Evolutionary conservation across 2,329 filamentous ascomycete species (phyloP), one percentile per base, ranked within the genome.

Genomic region (Ophiocordyceps robertsii): DNA sequence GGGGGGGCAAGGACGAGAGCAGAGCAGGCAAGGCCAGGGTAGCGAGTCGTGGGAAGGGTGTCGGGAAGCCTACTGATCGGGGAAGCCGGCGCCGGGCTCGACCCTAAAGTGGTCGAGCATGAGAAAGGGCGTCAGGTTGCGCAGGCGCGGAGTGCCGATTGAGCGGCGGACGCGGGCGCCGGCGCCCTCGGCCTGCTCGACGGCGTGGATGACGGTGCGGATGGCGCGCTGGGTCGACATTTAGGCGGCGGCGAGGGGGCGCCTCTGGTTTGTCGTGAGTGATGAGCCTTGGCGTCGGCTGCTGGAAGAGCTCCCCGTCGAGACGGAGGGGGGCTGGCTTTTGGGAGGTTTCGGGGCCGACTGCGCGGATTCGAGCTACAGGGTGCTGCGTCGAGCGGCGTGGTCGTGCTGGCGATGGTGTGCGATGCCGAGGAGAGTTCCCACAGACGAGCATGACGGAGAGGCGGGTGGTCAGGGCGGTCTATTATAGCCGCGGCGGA

Each of bases 41-140:
- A 7, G 7, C 35, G 10, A 9, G n/a, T n/a, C n/a, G n/a, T 19
- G 24, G 29, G 33, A 29, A 21, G 5, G 32, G 9, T 9, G 19
- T n/a, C n/a, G 30, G 24, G 8, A 36, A 32, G 56, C 61, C 35
- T 52, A 64, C 61, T 95, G 89, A 58, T 95, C 89, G 1, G 89
- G 88, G 59, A 95, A 95, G 0, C 89, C 89, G 10, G 88, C 84
- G 45, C 84, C 86, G 2, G 81, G 79, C 42, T 77, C 75, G 53
- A 92, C 77, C 43, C 72, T 76, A 68, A 95, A 95, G 67, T 95
- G 85, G 59, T 96, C 90, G 38, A 95, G 83, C 88, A 96, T 95
- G 37, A 95, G 72, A 65, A 96, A 95, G 0, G 90, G 92, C 13
- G 81, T 85, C 62, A 96, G 82, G 68, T 94, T 87, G 56, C 81